Evolutionary conservation across 768 basidiomycete species (phyloP), one percentile per base, ranked within the genome.

Genomic region (Amanita rubescens): DNA sequence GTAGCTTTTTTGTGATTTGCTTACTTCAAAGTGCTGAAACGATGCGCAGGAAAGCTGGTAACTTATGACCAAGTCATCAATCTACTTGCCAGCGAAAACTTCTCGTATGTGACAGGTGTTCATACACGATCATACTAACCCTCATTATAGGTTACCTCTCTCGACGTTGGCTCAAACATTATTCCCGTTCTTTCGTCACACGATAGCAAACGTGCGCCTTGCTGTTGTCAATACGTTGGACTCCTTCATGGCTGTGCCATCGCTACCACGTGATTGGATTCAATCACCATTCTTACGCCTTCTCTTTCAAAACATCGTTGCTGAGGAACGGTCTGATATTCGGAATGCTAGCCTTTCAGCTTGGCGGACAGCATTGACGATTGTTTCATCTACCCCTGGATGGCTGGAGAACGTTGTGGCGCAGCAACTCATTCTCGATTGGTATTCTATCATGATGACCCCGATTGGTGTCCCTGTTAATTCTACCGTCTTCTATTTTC

Each of bases 131-230:
- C 9, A 22, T 42, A 19, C 44, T 53, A 24, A 55, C 22, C 38
- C 24, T 17, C 27, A 17, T 56, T 10, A 57, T 17, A 94, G 91
- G n/a, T 73, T 85, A 44, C 87, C 92, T 3, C 76, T 97, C 27
- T 76, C 84, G n/a, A 78, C 78, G 3, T 79, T 96, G 53, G 88
- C 94, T 5, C 87, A 89, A 2, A 90, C 87, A 1, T 72, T 95
- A 5, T 98, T 92, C 70, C 91, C 95, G 3, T 97, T 95, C 76
- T 94, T 97, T 71, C 90, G 96, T 15, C 96, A 99, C 67, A 94
- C 95, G 0, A 98, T 99, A 61, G 70, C 88, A 1, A 87, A 86
- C 56, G 96, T 99, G 51, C 90, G 96, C 7, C 76, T 94, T 12
- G 87, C 96, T 2, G 94, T 98, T 2, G 88, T 94, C 42, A 85